Conservation (phyloP, 306 rosid genomes). For the Phaseolus lunatus region DNA sequence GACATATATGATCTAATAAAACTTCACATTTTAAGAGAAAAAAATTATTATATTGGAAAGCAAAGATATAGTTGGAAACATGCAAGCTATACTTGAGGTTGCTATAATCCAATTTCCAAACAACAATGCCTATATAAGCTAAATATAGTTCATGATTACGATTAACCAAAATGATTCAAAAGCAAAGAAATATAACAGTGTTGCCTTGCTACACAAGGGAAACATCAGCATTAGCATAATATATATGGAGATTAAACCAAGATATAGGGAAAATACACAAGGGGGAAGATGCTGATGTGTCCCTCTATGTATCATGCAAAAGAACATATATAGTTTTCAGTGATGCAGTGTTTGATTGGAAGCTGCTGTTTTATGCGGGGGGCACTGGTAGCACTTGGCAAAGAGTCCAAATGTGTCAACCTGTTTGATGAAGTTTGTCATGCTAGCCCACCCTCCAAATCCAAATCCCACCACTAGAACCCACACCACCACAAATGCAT, state of each 20-base stretch:
- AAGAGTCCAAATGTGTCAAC: slow-evolving; percentile 86
- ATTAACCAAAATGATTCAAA: slow-evolving; percentile 36
- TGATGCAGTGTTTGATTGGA: slow-evolving; percentile 57
- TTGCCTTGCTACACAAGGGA: slow-evolving; percentile 47
- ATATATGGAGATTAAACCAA: slow-evolving; percentile 36
- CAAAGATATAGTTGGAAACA: slow-evolving; percentile 38
- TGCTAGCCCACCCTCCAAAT: slow-evolving; percentile 98
- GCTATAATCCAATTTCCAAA: slow-evolving; percentile 36
- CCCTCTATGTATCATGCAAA: slow-evolving; percentile 42
- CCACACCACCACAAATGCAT: slow-evolving; percentile 82
- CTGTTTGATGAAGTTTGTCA: slow-evolving; percentile 86
- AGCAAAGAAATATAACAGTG: slow-evolving; percentile 35
- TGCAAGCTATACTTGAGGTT: slow-evolving; percentile 39
- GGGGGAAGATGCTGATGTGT: slow-evolving; percentile 48
- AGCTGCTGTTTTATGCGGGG: slow-evolving; percentile 36
- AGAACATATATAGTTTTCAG: slow-evolving; percentile 44
- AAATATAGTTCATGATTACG: slow-evolving; percentile 34
- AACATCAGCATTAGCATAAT: slow-evolving; percentile 47
- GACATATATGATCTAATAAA: background rate
- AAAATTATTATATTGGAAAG: slow-evolving; percentile 23
- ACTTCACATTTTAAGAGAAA: background rate
- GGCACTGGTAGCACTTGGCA: slow-evolving; percentile 93
- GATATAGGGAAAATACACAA: slow-evolving; percentile 42
- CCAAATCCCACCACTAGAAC: slow-evolving; percentile 81
- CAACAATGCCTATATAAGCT: slow-evolving; percentile 39